These are phyloP conservation scores for Russula sp. DNA, from an alignment of 768 basidiomycete species.

Conservation along the genomic window DNA sequence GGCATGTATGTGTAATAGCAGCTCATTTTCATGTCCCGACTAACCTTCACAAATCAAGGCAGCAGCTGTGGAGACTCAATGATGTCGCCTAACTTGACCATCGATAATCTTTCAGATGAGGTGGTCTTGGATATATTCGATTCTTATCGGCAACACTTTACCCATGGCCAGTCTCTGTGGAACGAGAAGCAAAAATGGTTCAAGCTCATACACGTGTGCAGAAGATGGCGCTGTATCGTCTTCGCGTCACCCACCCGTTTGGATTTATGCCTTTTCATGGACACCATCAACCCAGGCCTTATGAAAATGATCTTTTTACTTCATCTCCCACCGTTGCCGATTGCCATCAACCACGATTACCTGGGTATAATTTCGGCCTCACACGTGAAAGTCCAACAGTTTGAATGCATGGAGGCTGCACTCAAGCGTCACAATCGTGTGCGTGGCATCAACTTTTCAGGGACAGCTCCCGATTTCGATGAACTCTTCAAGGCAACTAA, in stretches of 20 bases:
- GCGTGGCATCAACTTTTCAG: neutral
- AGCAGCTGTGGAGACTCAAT: too few species aligned
- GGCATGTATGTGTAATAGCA: too few species aligned
- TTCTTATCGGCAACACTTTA: too few species aligned
- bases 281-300: neutral
- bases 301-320: neutral
- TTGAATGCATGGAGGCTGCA: neutral
- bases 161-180: too few species aligned
- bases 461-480: neutral
- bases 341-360: neutral
- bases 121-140: too few species aligned
- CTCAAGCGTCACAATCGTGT: neutral
- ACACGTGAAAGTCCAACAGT: too few species aligned
- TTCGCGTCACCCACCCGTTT: neutral
- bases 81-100: too few species aligned
- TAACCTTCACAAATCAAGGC: too few species aligned
- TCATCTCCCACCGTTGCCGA: too few species aligned
- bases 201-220: conserved; percentile 2
- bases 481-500: neutral
- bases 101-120: too few species aligned
- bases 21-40: too few species aligned
- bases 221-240: neutral
- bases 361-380: neutral
- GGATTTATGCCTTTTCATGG: neutral
- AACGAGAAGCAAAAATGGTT: conserved; percentile 21